These are phyloP conservation scores for Vanrija sp. DNA, from an alignment of 1,284 basidiomycete genomes.

Conservation along the genomic window DNA sequence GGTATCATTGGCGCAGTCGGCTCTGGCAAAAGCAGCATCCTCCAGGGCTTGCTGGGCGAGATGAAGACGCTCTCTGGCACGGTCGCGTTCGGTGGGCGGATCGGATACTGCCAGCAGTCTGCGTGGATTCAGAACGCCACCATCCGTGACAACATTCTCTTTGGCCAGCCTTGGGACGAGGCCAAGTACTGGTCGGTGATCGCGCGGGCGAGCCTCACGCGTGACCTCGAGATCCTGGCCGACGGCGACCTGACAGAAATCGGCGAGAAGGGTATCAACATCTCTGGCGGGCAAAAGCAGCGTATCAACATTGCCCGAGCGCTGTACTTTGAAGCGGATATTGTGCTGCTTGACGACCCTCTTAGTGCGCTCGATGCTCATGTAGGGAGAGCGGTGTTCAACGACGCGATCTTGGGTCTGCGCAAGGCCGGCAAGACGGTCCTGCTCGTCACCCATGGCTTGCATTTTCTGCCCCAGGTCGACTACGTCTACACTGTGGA, in stretches of 20 bases:
- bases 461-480: constrained; percentile 25
- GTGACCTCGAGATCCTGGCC: constrained; percentile 28
- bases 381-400: constrained; percentile 58
- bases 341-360: constrained; percentile 29
- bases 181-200: constrained; percentile 23
- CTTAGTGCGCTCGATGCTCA: constrained; percentile 66
- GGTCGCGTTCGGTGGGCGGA: constrained; percentile 62
- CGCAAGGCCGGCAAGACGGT: constrained; percentile 61
- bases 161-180: constrained; percentile 16
- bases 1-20: constrained; percentile 63
- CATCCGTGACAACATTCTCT: constrained; percentile 53
- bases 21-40: constrained; percentile 59
- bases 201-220: constrained; percentile 24
- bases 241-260: constrained; percentile 59
- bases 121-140: constrained; percentile 74
- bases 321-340: constrained; percentile 64
- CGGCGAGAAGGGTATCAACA: constrained; percentile 60
- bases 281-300: constrained; percentile 55
- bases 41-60: constrained; percentile 65
- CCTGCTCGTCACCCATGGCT: constrained; percentile 60
- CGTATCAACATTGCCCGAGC: constrained; percentile 73
- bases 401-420: constrained; percentile 60
- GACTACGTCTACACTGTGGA: constrained; percentile 33
- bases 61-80: constrained; percentile 59
- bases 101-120: constrained; percentile 69